A percentile compares a stretch with the other conserved stretches of the same genome.
Evolutionary conservation across 208 protist genomes (phyloP).

Genomic region (Leishmania tarentolae): DNA sequence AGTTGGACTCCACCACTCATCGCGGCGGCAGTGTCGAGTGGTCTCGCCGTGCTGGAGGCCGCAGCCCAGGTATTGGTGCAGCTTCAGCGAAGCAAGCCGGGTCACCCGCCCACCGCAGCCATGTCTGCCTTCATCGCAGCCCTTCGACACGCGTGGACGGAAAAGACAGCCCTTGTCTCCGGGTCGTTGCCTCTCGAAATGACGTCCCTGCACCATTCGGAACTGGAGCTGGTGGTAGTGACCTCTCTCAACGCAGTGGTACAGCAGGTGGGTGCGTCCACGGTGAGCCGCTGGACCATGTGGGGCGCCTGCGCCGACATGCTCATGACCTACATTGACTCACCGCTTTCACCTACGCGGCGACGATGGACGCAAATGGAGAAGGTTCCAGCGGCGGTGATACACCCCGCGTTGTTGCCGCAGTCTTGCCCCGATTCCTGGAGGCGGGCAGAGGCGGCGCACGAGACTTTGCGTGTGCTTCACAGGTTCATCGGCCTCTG

Average conservation of each 20-base stretch:
- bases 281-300: conserved; percentile 50
- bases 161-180: background rate
- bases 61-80: conserved; percentile 23
- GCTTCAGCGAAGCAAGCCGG: conserved; percentile 16
- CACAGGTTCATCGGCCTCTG: conserved; percentile 50
- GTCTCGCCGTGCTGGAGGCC: conserved; percentile 10
- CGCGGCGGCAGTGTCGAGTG: background rate
- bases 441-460: conserved; percentile 8
- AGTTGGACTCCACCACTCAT: background rate
- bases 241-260: conserved; percentile 49
- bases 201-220: background rate
- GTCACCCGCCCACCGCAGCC: conserved; percentile 22
- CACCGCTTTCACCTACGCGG: conserved; percentile 24
- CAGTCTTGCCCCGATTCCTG: background rate
- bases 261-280: conserved; percentile 53
- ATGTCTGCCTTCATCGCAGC: conserved; percentile 25
- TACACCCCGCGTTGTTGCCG: background rate
- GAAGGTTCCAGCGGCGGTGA: background rate
- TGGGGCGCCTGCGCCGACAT: conserved; percentile 60
- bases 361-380: background rate
- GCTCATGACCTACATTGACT: conserved; percentile 36
- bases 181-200: background rate
- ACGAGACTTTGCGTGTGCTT: conserved; percentile 48
- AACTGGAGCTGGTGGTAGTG: conserved; percentile 23
- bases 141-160: conserved; percentile 18